These are phyloP conservation scores for Mallotus nudiflorus DNA, from an alignment of 345 rosid genomes.

Conservation along the genomic window DNA sequence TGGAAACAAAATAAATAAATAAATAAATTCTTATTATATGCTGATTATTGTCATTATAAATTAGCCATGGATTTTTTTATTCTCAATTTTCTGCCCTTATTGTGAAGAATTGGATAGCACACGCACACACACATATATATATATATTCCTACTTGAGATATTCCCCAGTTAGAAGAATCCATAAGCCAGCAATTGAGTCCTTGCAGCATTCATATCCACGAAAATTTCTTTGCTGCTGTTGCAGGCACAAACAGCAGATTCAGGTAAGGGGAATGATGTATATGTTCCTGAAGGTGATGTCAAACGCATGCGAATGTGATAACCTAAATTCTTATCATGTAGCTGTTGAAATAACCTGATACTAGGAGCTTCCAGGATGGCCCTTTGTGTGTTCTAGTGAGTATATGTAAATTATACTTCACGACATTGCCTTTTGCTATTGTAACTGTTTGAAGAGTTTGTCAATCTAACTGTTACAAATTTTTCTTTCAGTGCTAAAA, in stretches of 20 bases:
- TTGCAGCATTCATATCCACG: neutral
- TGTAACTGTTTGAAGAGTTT: neutral
- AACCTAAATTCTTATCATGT: neutral
- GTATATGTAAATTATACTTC: neutral
- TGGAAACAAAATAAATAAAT: too few relatives aligned
- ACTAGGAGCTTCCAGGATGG: neutral
- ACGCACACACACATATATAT: too few relatives aligned
- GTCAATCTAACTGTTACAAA: neutral
- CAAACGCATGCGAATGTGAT: conserved; percentile 57
- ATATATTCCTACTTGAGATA: too few relatives aligned
- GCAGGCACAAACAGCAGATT: conserved; percentile 44
- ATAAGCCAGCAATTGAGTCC: neutral
- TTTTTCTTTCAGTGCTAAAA: neutral
- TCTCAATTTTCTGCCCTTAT: neutral
- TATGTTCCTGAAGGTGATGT: conserved; percentile 76
- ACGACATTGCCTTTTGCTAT: neutral
- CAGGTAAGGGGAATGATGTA: conserved; percentile 56
- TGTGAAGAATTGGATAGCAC: neutral
- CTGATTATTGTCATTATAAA: too few relatives aligned
- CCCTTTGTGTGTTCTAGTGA: neutral
- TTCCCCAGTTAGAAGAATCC: too few relatives aligned
- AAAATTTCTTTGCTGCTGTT: conserved; percentile 8
- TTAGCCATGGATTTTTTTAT: too few relatives aligned
- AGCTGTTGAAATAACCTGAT: neutral
- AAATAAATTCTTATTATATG: too few relatives aligned